Evolutionary conservation across 106 monocot species (phyloP).

Genomic region (Iris macrosiphon): DNA sequence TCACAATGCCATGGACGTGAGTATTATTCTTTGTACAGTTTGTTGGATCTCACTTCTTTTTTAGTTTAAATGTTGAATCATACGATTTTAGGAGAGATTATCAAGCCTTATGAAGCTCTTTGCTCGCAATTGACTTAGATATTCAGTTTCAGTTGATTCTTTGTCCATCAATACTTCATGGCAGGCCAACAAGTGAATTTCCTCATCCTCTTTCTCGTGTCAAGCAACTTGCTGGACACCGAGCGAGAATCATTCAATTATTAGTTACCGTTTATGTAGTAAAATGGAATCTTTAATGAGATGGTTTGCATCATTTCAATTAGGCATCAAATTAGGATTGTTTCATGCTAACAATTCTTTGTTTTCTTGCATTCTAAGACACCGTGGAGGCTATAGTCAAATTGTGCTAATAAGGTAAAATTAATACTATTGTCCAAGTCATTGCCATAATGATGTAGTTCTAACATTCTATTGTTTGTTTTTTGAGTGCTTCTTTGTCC

Average conservation of each 20-base stretch:
- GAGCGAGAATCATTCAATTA: conserved; percentile 38
- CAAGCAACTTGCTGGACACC: conserved; percentile 78
- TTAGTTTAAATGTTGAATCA: not conserved
- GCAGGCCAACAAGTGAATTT: conserved; percentile 97
- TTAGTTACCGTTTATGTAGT: not conserved
- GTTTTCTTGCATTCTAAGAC: too few relatives aligned
- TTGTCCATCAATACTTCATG: not conserved
- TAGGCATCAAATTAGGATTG: too few relatives aligned
- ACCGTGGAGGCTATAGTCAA: too few relatives aligned
- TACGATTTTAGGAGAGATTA: not conserved
- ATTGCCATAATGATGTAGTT: too few relatives aligned
- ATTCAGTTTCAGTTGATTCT: not conserved
- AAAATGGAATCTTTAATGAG: too few relatives aligned
- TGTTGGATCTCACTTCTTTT: conserved; percentile 1
- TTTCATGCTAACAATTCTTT: too few relatives aligned
- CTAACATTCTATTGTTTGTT: too few relatives aligned
- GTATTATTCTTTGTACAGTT: conserved; percentile 20
- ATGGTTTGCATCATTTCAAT: not conserved
- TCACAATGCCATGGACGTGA: conserved; percentile 99
- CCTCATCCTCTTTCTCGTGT: conserved; percentile 98
- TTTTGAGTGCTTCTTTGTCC: too few relatives aligned
- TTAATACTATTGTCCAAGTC: too few relatives aligned
- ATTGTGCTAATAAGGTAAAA: too few relatives aligned
- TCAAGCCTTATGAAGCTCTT: not conserved
- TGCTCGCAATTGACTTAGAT: not conserved